Base-by-base conservation (phyloP, 2,329 filamentous ascomycete genomes). In the Pseudogymnoascus sp. region DNA sequence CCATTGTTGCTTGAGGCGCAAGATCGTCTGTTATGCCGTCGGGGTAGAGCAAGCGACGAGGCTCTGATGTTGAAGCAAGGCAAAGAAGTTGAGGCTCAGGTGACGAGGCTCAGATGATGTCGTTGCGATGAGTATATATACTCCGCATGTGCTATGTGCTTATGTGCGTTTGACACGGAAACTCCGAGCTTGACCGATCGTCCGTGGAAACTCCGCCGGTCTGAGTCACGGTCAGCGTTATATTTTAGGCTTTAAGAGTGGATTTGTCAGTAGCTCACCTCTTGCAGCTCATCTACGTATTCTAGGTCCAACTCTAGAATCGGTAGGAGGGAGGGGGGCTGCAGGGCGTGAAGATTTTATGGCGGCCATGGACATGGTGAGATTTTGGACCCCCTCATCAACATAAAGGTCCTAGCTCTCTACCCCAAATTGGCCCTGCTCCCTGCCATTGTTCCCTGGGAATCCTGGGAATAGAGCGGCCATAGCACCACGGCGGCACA, bases 241-340 rank as follows among this genome's bases (percentile, higher is more conserved):
- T 34, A 34, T 10, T 25, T 56, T 18, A 16, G 50, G 28, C n/a
- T 34, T 56, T 18, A 16, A 34, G 50, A 6, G 7, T 21, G 50
- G 50, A 56, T 56, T 56, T 56, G 50, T 56, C 28, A 56, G 50
- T 56, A 56, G n/a, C 28, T 56, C 28, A 56, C 50, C 14, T 56
- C 28, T 12, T 56, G 50, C 16, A 56, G 28, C 21, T 34, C n/a
- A 16, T 56, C 50, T 56, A 34, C 7, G 25, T 53, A 18, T 28
- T 11, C 28, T 7, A 6, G 50, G 21, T 34, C n/a, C 10, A 56
- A 34, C 14, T n/a, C 12, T 11, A 11, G 28, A 12, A 56, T 53
- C 46, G 12, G 25, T 12, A 34, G 25, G 28, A 50, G 12, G 28
- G 16, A 10, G 28, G 11, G 18, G 28, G 28, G 16, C 11, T 34